Evolutionary conservation across 2,329 filamentous ascomycete species (phyloP), one percentile per base, ranked within the genome.

Genomic region (Penicillium capsulatum): DNA sequence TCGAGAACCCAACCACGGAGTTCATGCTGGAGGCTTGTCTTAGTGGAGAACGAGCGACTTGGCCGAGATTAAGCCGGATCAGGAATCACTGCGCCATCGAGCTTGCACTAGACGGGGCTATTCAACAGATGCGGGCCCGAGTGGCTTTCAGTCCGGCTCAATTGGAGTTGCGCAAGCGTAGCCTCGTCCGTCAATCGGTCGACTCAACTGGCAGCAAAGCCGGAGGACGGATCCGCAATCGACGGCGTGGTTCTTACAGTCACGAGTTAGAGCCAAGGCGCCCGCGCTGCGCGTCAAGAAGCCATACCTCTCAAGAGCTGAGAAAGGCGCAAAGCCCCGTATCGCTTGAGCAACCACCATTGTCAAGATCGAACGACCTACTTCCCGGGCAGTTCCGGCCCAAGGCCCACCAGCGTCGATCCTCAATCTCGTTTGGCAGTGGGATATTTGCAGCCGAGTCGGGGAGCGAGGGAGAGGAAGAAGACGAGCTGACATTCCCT

Each of bases 71-170:
- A 7, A 84, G 84, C 47, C 80, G 88, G 9, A 85, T 97, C 54
- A 76, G 86, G 27, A 92, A 95, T 57, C 84, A 89, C 38, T 88
- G 88, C 53, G 86, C 89, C 3, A 87, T 96, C 38, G 91, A 97
- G 61, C 69, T 95, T 32, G 87, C 89, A 3, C 69, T 97, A 1
- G 65, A 68, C 44, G 50, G 54, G 22, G 65, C 64, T 6, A 63
- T 68, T 20, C 62, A 64, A 41, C 57, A 61, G 17, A 66, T 66
- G 63, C 62, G 65, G 20, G 64, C 62, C 8, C 54, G 60, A 22
- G 63, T 67, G 9, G 56, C 61, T 4, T 63, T 67, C 27, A 58
- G 54, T 34, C 58, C 59, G 8, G 54, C 48, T 5, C 53, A 54
- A 31, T 34, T 57, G 4, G 45, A 57, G 17, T 33, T 53, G 29